These are phyloP conservation scores for Ensete glaucum DNA, from an alignment of 176 grass and related monocot genomes.

Conservation along the genomic window DNA sequence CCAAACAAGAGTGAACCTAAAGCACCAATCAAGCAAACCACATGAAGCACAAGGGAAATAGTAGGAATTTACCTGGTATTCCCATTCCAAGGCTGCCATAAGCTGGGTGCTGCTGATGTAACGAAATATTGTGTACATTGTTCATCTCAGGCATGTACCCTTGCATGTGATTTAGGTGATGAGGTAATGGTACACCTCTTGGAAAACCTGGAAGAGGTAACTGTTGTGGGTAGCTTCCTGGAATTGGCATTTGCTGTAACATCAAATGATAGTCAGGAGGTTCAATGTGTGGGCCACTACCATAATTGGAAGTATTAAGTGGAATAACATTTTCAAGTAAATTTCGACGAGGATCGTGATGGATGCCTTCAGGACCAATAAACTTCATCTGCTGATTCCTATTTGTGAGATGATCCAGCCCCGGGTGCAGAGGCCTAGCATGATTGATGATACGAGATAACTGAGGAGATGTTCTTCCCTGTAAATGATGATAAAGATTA, in stretches of 20 bases:
- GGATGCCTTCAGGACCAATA: slow-evolving; percentile 34
- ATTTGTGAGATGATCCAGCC: slow-evolving; percentile 18
- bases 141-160: slow-evolving; percentile 60
- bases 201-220: slow-evolving; percentile 37
- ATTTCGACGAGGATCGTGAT: slow-evolving; percentile 45
- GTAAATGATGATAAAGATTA: slow-evolving; percentile 54
- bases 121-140: slow-evolving; percentile 65
- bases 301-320: slow-evolving; percentile 36
- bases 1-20: slow-evolving; percentile 2
- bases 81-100: slow-evolving; percentile 59
- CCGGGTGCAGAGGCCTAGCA: neutral
- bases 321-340: slow-evolving; percentile 48
- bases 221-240: slow-evolving; percentile 42
- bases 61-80: slow-evolving; percentile 51
- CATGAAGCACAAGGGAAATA: neutral
- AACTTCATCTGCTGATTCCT: slow-evolving; percentile 49
- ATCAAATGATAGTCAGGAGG: slow-evolving; percentile 51
- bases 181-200: slow-evolving; percentile 59
- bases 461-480: slow-evolving; percentile 39
- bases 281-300: slow-evolving; percentile 44
- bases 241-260: slow-evolving; percentile 50
- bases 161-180: slow-evolving; percentile 46
- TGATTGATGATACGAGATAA: slow-evolving; percentile 33
- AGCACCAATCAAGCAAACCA: slow-evolving; percentile 18
- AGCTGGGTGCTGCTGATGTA: slow-evolving; percentile 59